Percentiles rank a stretch among this genome's conserved stretches.
phyloP scores from a whole-genome alignment of 306 rosid genomes.

The Lithocarpus polystachyus region DNA sequence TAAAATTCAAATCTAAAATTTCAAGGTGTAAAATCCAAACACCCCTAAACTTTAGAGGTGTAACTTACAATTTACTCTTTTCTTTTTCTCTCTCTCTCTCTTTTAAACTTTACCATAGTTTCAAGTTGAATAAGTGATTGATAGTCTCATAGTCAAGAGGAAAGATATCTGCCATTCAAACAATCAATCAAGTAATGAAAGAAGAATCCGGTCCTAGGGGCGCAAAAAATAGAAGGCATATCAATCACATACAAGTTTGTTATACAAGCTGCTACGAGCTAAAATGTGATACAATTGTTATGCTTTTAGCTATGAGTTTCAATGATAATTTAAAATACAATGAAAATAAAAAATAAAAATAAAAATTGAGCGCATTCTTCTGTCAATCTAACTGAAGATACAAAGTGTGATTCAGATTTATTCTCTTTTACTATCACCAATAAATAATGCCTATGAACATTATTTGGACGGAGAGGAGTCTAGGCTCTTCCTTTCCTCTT shows the following conservation, averaged over 20 bases:
- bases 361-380: neutral
- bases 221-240: neutral
- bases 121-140: no score
- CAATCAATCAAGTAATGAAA: neutral
- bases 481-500: conserved; percentile 53
- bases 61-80: no score
- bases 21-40: no score
- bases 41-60: no score
- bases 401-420: neutral
- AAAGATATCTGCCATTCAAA: neutral
- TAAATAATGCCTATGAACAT: conserved; percentile 25
- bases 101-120: no score
- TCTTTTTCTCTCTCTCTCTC: no score
- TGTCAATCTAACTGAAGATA: neutral
- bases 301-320: neutral
- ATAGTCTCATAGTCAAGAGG: neutral
- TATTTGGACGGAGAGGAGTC: neutral
- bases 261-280: neutral
- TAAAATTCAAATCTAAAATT: no score
- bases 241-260: neutral
- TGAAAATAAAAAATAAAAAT: neutral
- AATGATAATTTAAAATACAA: neutral
- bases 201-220: neutral
- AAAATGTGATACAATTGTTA: no score
- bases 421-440: conserved; percentile 21